Base-by-base conservation (phyloP, 2,329 filamentous ascomycete genomes). In the Clonostachys solani region DNA sequence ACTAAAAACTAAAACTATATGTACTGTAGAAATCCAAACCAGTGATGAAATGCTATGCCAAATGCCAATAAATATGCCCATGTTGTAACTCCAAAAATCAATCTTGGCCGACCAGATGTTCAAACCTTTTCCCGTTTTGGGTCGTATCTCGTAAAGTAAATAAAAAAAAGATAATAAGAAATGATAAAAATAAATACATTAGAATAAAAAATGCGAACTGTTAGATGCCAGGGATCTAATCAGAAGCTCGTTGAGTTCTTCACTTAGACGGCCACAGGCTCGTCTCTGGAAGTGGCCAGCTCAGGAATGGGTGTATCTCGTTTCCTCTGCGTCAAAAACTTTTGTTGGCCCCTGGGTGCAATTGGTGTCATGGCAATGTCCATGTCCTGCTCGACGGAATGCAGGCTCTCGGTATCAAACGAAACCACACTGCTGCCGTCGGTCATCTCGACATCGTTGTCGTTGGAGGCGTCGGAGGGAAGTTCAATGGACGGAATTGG, bases 391-490 rank as follows among this genome's bases (percentile, higher is more conserved):
- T 67, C 61, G 40, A 48, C 55, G 15, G 49, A 52, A 18, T 60
- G 59, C 5, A 62, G 52, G 15, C 56, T 61, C 41, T 34, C 15
- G 5, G 57, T 53, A 23, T 61, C 60, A 43, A 68, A 67, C 5
- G 62, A 67, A 17, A 60, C 47, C 47, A 65, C 59, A 51, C 68
- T 75, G 48, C 63, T 66, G 6, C 61, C 58, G 49, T 77, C 75
- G n/a, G 73, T 77, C 71, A 76, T 76, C 42, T 77, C 73, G 6
- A 75, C 60, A 33, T 79, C 75, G 33, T 60, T 54, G 38, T 46
- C 51, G 60, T 44, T 46, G 23, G 49, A 48, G 36, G 15, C 15
- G 16, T 63, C 60, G 43, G 65, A 61, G 16, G 55, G 53, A 17
- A 61, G 64, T 49, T 74, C 72, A 12, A 71, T 62, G 54, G 66